A percentile compares a stretch with the other conserved stretches of the same genome.
Evolutionary conservation across 345 rosid species (phyloP).

Genomic region (Brassica carinata): DNA sequence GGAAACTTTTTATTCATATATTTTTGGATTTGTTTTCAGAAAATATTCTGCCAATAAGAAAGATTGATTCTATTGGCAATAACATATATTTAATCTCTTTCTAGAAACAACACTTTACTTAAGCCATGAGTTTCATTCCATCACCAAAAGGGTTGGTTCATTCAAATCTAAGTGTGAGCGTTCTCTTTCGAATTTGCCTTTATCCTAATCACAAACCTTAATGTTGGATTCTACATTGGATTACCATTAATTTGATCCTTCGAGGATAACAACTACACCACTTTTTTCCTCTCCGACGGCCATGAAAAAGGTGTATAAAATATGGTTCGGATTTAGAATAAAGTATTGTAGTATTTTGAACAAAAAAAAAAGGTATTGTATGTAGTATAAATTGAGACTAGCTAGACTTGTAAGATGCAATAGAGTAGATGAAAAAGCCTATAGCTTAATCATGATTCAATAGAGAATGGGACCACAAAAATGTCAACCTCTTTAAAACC

Average conservation of each 20-base stretch:
- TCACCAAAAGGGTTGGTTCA: conserved; percentile 4
- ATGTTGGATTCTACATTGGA: conserved; percentile 11
- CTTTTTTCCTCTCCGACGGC: background rate
- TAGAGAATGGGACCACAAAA: conserved; percentile 27
- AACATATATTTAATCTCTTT: conserved; percentile 37
- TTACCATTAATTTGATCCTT: conserved; percentile 6
- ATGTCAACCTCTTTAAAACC: conserved; percentile 25
- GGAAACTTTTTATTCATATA: background rate
- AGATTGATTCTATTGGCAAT: conserved; percentile 40
- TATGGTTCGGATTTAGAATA: background rate
- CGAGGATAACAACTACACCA: background rate
- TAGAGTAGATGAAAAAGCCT: background rate
- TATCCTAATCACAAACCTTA: conserved; percentile 24
- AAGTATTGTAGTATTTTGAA: background rate
- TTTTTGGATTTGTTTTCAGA: background rate
- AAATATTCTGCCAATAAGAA: conserved; percentile 36
- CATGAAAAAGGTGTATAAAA: background rate
- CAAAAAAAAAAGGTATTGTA: background rate
- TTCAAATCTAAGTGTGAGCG: conserved; percentile 1
- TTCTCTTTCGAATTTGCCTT: background rate
- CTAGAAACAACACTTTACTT: conserved; percentile 20
- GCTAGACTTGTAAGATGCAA: background rate
- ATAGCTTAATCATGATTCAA: conserved; percentile 6
- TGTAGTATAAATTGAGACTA: background rate
- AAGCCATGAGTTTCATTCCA: conserved; percentile 15